Evolutionary conservation across 371 early-diverging fungal genomes (phyloP).

Genomic region (Mucor indicus): DNA sequence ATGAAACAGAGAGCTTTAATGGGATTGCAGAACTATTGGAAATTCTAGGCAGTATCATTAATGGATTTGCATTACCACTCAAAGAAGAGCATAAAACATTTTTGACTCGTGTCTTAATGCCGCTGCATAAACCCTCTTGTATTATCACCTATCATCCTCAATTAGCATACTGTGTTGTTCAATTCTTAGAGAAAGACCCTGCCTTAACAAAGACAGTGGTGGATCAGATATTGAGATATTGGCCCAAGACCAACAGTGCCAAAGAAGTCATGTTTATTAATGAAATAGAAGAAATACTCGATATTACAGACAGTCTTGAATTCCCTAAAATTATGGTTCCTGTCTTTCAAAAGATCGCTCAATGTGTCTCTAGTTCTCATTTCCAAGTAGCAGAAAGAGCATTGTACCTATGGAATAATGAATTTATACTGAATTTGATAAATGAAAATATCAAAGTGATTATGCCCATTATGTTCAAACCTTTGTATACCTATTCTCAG

Average conservation of each 20-base stretch:
- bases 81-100: constrained; percentile 98
- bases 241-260: constrained; percentile 97
- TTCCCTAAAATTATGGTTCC: constrained; percentile 86
- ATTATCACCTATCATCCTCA: constrained; percentile 92
- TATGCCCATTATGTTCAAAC: constrained; percentile 90
- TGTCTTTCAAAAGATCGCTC: constrained; percentile 85
- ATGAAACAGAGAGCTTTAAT: constrained; percentile 94
- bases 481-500: constrained; percentile 88
- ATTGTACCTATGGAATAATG: constrained; percentile 95
- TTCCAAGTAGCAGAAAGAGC: constrained; percentile 98
- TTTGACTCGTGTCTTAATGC: constrained; percentile 85
- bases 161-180: constrained; percentile 95
- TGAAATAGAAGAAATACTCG: constrained; percentile 95
- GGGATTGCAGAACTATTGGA: constrained; percentile 97
- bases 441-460: constrained; percentile 85
- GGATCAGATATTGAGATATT: constrained; percentile 82
- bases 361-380: constrained; percentile 92
- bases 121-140: constrained; percentile 91
- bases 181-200: constrained; percentile 96
- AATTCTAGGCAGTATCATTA: constrained; percentile 97
- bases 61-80: constrained; percentile 95
- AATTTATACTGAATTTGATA: constrained; percentile 90
- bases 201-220: constrained; percentile 86
- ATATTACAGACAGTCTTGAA: constrained; percentile 84
- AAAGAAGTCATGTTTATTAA: constrained; percentile 98